Evolutionary conservation across 2,329 filamentous ascomycete genomes (phyloP), one percentile per base, ranked within the genome.

Genomic region (Fusarium oligoseptatum): DNA sequence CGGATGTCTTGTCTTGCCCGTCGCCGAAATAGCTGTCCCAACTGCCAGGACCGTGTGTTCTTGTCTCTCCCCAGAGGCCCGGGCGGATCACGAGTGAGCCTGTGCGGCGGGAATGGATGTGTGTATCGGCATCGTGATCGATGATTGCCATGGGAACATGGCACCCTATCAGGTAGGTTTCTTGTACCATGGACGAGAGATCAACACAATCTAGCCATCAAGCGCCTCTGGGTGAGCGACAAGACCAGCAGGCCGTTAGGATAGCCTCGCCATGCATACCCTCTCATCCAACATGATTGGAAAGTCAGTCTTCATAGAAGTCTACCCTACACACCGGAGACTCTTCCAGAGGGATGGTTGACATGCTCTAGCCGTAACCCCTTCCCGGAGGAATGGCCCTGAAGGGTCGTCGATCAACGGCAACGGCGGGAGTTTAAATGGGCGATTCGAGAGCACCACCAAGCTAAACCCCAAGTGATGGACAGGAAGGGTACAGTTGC

Each of bases 371-470:
- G 45, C 24, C 24, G 41, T 32, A 37, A 12, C 55, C 37, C 62
- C 60, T 39, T 22, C 17, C 64, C 48, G 48, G 24, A 32, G 48
- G 48, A 20, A 15, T 7, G 45, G 45, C 61, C 58, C 36, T 24
- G 27, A 58, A 55, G 45, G 68, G 52, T 39, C 55, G 68, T 60
- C 50, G 56, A 65, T 72, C 63, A 61, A 71, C 69, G 76, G 75
- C 58, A 74, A 67, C 20, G 43, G 72, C 70, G 74, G 76, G 68
- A 76, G 60, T 48, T 68, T 68, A 67, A 68, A 57, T 67, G 50
- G 66, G 39, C 39, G 43, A 50, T 34, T 65, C 8, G 36, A 41
- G 45, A 34, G 57, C 55, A 58, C 55, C 67, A 64, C 45, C 61
- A 71, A 41, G 20, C 39, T 72, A 56, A 55, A 58, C 37, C 27